These are phyloP conservation scores for Penicillium sclerotiorum DNA, from an alignment of 2,329 filamentous ascomycete species.

Conservation along the genomic window DNA sequence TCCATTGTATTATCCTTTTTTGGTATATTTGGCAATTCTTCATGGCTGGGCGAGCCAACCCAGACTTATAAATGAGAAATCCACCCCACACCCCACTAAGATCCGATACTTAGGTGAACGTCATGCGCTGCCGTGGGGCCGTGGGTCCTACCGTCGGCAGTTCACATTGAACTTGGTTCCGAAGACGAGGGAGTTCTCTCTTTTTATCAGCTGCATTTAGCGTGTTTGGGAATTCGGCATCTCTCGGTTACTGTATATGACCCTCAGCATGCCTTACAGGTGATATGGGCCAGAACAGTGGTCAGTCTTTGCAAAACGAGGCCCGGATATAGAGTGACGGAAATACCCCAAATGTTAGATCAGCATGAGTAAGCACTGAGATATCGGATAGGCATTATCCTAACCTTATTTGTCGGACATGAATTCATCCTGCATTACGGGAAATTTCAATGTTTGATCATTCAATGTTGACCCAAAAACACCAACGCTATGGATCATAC, in stretches of 20 bases:
- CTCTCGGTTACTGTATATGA: too few relatives aligned
- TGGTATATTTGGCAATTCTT: background rate
- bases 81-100: conserved; percentile 18
- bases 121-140: conserved; percentile 21
- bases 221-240: too few relatives aligned
- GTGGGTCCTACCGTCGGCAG: conserved; percentile 15
- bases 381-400: conserved; percentile 10
- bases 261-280: too few relatives aligned
- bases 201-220: background rate
- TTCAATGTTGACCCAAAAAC: background rate
- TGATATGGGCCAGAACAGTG: too few relatives aligned
- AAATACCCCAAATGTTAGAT: conserved; percentile 16
- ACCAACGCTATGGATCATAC: background rate
- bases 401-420: conserved; percentile 1
- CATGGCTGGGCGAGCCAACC: conserved; percentile 1
- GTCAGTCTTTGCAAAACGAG: background rate
- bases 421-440: background rate
- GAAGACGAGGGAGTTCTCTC: too few relatives aligned
- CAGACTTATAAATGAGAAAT: conserved; percentile 17
- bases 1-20: conserved; percentile 43
- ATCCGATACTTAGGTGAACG: conserved; percentile 15
- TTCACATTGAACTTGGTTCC: conserved; percentile 13
- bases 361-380: conserved; percentile 21
- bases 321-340: conserved; percentile 4
- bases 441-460: background rate